Percentiles rank a stretch among this genome's conserved stretches.
Evolutionary conservation across 2,329 filamentous ascomycete genomes (phyloP).

Genomic region (Geosmithia putterillii): DNA sequence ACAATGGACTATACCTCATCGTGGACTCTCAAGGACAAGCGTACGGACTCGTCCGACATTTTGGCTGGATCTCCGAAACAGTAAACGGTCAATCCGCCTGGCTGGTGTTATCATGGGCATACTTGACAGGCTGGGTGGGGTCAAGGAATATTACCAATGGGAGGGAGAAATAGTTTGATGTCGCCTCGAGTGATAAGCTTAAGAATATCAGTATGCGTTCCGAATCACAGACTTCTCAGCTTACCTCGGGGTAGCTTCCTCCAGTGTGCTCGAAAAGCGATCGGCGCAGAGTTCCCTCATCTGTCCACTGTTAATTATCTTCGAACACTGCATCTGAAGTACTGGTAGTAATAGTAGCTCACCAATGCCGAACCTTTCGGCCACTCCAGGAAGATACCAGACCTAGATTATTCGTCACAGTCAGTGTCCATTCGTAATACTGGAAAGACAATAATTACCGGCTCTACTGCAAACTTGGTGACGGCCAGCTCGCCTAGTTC

Average conservation of each 20-base stretch:
- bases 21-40: conserved; percentile 72
- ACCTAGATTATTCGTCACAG: conserved; percentile 26
- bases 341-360: conserved; percentile 17
- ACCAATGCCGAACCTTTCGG: conserved; percentile 86
- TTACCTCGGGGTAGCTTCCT: conserved; percentile 80
- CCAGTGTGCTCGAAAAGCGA: conserved; percentile 92
- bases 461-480: conserved; percentile 94
- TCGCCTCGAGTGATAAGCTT: conserved; percentile 82
- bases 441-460: conserved; percentile 39
- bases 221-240: not conserved
- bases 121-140: not conserved
- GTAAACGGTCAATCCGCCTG: conserved; percentile 83
- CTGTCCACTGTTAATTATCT: conserved; percentile 25
- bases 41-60: conserved; percentile 76
- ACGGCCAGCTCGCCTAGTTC: conserved; percentile 77
- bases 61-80: conserved; percentile 92
- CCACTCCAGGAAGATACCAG: conserved; percentile 79
- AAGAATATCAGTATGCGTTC: not conserved
- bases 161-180: conserved; percentile 90
- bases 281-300: conserved; percentile 76
- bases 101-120: conserved; percentile 6
- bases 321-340: not conserved
- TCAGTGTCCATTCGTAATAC: too few species aligned
- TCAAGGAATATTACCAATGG: conserved; percentile 49
- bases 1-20: conserved; percentile 38